Conservation (phyloP, 2,329 filamentous ascomycete species). For the Beauveria pseudobassiana region DNA sequence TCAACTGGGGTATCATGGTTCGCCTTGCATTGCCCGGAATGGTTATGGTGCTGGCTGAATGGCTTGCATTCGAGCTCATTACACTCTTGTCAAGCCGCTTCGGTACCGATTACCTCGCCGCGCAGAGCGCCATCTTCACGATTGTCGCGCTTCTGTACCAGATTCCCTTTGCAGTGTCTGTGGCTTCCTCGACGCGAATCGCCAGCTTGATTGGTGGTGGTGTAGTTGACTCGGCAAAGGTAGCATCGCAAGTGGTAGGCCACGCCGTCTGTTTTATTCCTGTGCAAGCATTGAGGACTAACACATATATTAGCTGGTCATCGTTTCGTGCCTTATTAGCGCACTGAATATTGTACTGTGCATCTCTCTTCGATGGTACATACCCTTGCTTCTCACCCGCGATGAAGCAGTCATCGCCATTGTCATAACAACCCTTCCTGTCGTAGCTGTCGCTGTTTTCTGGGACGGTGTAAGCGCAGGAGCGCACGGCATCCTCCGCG, state of each 20-base stretch:
- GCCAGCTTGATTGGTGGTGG: constrained; percentile 92
- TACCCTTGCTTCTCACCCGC: constrained; percentile 69
- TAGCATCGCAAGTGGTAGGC: constrained; percentile 63
- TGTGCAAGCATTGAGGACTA: neutral
- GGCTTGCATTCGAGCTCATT: constrained; percentile 84
- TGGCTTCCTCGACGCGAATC: constrained; percentile 79
- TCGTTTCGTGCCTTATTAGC: constrained; percentile 61
- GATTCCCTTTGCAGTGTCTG: constrained; percentile 83
- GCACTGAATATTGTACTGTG: constrained; percentile 69
- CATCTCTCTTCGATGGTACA: constrained; percentile 57
- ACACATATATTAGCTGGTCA: constrained; percentile 40
- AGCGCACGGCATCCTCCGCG: constrained; percentile 78
- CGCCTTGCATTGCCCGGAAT: constrained; percentile 80
- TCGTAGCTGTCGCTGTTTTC: constrained; percentile 82
- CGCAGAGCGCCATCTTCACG: constrained; percentile 80
- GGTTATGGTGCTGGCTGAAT: constrained; percentile 91
- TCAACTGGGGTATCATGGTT: constrained; percentile 77
- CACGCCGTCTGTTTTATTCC: neutral
- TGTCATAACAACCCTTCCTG: constrained; percentile 64
- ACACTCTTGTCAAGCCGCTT: constrained; percentile 78
- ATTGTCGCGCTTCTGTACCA: constrained; percentile 78
- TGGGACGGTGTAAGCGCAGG: constrained; percentile 76
- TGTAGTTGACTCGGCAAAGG: constrained; percentile 71
- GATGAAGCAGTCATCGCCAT: constrained; percentile 62
- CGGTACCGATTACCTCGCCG: constrained; percentile 73